These are phyloP conservation scores for Eucalyptus regnans DNA, from an alignment of 345 rosid species.

Conservation along the genomic window DNA sequence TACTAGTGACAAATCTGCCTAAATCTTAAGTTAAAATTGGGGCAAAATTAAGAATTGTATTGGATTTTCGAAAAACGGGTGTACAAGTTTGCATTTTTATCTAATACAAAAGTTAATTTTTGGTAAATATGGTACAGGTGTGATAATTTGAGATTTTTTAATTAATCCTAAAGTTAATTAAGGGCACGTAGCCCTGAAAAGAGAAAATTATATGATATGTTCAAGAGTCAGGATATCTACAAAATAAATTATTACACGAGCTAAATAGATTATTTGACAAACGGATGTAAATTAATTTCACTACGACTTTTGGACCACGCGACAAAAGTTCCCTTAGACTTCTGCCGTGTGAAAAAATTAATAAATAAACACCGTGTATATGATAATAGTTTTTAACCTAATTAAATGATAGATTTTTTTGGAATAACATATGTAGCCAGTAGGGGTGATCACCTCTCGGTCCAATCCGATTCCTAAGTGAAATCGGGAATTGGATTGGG, in stretches of 20 bases:
- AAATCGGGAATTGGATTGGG: rapidly evolving
- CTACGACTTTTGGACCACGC: background rate
- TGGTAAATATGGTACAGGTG: rapidly evolving
- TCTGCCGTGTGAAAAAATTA: too few relatives aligned
- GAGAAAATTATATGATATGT: background rate
- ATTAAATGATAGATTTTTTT: too few relatives aligned
- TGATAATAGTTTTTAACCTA: too few relatives aligned
- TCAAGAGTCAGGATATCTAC: background rate
- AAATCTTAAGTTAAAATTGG: background rate
- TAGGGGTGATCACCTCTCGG: rapidly evolving
- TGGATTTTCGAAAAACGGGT: background rate
- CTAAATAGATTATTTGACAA: background rate
- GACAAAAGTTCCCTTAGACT: background rate
- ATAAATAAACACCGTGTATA: too few relatives aligned
- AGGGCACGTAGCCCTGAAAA: background rate
- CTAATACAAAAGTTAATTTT: background rate
- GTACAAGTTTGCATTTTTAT: background rate
- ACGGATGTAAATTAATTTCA: rapidly evolving
- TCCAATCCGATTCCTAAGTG: rapidly evolving
- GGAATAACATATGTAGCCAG: too few relatives aligned
- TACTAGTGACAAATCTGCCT: background rate
- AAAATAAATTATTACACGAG: background rate
- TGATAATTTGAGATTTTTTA: background rate
- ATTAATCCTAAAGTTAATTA: background rate
- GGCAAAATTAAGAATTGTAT: rapidly evolving